A percentile compares a stretch with the other conserved stretches of the same genome.
Evolutionary conservation across 2,329 filamentous ascomycete species (phyloP).

Genomic region (Diaporthe sp.): DNA sequence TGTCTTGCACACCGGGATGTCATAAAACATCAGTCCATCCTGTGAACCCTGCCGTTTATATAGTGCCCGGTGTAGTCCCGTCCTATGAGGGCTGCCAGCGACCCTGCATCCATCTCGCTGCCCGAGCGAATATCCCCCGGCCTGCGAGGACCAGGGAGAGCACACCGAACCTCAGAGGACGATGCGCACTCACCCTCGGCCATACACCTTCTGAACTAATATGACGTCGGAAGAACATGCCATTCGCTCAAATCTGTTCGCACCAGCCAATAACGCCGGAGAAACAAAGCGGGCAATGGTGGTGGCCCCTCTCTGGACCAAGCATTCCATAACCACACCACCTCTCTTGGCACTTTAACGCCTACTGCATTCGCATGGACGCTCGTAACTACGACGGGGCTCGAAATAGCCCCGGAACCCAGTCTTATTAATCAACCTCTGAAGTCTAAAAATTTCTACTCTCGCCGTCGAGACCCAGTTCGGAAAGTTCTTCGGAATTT

Average conservation of each 20-base stretch:
- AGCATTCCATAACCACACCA: conserved; percentile 21
- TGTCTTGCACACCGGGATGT: background rate
- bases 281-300: background rate
- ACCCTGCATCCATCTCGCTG: background rate
- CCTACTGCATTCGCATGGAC: background rate
- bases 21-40: conserved; percentile 20
- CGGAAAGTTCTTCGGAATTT: background rate
- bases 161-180: too few species aligned
- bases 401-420: conserved; percentile 1
- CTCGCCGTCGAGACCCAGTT: background rate
- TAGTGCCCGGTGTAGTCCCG: background rate
- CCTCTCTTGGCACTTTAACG: background rate
- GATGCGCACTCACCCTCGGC: background rate
- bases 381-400: background rate
- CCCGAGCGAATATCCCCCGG: background rate
- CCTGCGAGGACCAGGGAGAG: background rate
- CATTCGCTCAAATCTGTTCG: background rate
- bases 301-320: conserved; percentile 13
- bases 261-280: background rate
- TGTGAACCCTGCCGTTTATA: background rate
- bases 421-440: background rate
- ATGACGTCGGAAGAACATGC: background rate
- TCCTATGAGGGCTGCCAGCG: background rate
- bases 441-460: background rate
- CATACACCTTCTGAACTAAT: background rate